A percentile compares a stretch with the other conserved stretches of the same genome.
phyloP scores from a whole-genome alignment of 2,329 filamentous ascomycete species.

The Chrysoporthe cubensis region DNA sequence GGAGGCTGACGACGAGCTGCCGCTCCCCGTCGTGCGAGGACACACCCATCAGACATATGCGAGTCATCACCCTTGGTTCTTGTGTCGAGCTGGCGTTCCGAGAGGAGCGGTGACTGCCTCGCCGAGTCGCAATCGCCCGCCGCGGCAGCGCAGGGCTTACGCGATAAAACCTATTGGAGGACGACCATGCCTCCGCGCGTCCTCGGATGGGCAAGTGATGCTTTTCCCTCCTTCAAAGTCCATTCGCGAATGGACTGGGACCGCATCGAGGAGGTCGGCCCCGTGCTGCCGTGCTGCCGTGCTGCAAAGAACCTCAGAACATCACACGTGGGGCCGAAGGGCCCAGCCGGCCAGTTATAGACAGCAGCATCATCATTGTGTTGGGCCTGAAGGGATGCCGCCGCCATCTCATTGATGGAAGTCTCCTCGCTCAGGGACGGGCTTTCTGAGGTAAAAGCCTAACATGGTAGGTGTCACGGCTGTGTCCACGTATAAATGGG shows the following conservation, averaged over 20 bases:
- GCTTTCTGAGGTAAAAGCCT: not conserved
- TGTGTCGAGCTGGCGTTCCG: not conserved
- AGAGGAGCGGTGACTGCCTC: too few species aligned
- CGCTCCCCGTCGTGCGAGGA: not conserved
- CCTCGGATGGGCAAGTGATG: not conserved
- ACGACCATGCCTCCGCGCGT: not conserved
- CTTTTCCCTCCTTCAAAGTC: not conserved
- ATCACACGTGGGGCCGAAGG: not conserved
- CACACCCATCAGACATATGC: not conserved
- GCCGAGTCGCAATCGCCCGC: too few species aligned
- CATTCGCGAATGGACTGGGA: not conserved
- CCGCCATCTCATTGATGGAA: slow-evolving; percentile 9
- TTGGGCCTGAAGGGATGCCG: not conserved
- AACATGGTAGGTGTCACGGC: not conserved
- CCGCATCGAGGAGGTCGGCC: not conserved
- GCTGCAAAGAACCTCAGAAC: not conserved
- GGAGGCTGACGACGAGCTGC: not conserved
- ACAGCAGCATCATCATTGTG: not conserved
- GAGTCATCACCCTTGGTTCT: too few species aligned
- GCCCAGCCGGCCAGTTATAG: not conserved
- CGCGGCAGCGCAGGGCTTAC: too few species aligned
- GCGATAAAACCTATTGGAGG: not conserved
- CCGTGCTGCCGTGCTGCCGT: not conserved
- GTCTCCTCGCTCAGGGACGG: not conserved
- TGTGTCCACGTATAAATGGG: not conserved